Base-by-base conservation (phyloP, 257 asterid genomes). In the Henckelia pumila region DNA sequence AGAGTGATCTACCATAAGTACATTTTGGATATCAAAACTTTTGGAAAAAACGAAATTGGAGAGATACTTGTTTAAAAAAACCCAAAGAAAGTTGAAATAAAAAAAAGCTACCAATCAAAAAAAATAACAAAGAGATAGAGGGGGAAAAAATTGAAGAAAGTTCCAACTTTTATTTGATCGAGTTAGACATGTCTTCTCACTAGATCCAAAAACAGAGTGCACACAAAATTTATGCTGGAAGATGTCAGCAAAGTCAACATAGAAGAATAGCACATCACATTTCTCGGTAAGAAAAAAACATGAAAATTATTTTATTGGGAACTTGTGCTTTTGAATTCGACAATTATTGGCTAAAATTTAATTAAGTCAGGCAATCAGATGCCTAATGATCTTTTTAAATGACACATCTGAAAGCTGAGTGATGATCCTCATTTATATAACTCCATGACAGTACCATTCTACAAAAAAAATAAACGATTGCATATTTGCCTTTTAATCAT, bases 391-490 rank as follows among this genome's bases (percentile, higher is more conserved):
- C 19, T 40, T 40, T n/a, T 14, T 20, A 47, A 4, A 16, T 47
- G 17, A 25, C 3, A 55, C 32, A 3, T 3, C 19, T 17, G 63
- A 26, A 61, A 13, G 25, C 11, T 57, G 25, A 28, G 17, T 22
- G 47, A 76, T 0, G 28, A 20, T 53, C 58, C 16, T 9, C 35
- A 24, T 20, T 47, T 16, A 47, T 8, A 57, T 29, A 23, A 67
- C 44, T 49, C 40, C 61, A 59, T 47, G 70, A 66, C 55, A 59
- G 60, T 23, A 68, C 7, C 60, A 29, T 17, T 56, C 25, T 28
- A n/a, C 30, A 76, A 22, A 62, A 40, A 37, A 26, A 26, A 19
- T 17, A 4, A 21, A 35, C 16, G 8, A 44, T 19, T 40, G 53
- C 5, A 7, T 56, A 25, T 44, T 40, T 52, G 21, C 11, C 10